These are phyloP conservation scores for Ustilago vetiveriae DNA, from an alignment of 1,284 basidiomycete genomes.

Conservation along the genomic window DNA sequence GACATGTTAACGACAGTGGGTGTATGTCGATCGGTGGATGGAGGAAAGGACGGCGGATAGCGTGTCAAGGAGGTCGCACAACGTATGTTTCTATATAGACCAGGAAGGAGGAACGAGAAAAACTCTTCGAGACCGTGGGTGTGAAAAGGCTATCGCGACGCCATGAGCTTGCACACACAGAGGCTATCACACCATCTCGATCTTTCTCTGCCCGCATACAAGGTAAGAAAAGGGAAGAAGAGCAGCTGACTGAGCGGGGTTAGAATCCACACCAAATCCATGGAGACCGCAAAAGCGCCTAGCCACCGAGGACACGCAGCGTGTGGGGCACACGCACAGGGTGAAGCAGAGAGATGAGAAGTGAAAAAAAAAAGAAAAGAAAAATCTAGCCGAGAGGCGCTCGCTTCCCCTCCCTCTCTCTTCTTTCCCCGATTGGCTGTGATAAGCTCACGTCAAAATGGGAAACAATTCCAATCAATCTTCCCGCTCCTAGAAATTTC, in stretches of 20 bases:
- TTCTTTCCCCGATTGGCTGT: slow-evolving; percentile 13
- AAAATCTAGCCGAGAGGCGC: slow-evolving; percentile 18
- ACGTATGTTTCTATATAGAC: no score
- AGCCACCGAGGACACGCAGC: neutral
- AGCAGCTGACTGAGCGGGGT: slow-evolving; percentile 12
- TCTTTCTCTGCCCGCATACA: neutral
- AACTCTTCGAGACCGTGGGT: no score
- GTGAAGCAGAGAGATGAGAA: no score
- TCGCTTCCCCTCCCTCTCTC: neutral
- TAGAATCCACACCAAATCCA: neutral
- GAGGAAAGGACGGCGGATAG: no score
- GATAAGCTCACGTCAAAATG: slow-evolving; percentile 8
- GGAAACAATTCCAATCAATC: no score
- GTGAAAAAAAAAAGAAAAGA: slow-evolving; percentile 2
- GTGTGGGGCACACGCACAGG: slow-evolving; percentile 18
- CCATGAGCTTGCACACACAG: slow-evolving; percentile 1
- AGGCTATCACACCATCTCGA: slow-evolving; percentile 2
- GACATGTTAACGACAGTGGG: no score
- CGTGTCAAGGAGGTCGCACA: no score
- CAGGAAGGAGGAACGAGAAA: neutral
- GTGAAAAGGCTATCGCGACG: slow-evolving; percentile 1
- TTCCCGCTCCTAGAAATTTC: neutral
- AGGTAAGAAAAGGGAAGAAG: slow-evolving; percentile 1
- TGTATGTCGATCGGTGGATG: neutral
- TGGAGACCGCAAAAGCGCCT: neutral